phyloP scores from a whole-genome alignment of 148 eudicot species.

The Silene conica region DNA sequence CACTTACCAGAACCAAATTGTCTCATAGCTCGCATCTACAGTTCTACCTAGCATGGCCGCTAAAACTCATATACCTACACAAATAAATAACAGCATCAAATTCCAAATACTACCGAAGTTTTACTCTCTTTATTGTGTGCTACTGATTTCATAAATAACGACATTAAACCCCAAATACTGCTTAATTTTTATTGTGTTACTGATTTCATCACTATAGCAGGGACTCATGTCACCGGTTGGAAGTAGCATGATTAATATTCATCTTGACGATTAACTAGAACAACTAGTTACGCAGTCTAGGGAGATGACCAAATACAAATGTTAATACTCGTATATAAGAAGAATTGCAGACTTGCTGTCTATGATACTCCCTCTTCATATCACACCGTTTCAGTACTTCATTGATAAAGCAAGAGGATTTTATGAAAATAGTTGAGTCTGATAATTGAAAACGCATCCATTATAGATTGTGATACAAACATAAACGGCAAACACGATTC shows the following conservation, averaged over 20 bases:
- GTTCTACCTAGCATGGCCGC: background rate
- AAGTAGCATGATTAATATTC: constrained; percentile 2
- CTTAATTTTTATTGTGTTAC: too few relatives aligned
- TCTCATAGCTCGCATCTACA: background rate
- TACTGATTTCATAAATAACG: too few relatives aligned
- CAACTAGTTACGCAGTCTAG: background rate
- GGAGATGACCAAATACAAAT: background rate
- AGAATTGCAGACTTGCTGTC: background rate
- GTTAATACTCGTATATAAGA: background rate
- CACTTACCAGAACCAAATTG: background rate
- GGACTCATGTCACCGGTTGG: too few relatives aligned
- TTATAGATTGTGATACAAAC: too few relatives aligned
- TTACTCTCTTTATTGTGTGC: background rate
- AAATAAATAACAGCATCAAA: background rate
- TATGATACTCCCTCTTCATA: background rate
- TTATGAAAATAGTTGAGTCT: background rate
- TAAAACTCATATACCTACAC: too few relatives aligned
- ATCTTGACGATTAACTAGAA: background rate
- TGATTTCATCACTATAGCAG: too few relatives aligned
- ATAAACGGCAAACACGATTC: background rate
- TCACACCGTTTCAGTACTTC: background rate
- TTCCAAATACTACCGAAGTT: background rate
- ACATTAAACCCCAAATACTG: too few relatives aligned
- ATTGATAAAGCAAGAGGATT: background rate
- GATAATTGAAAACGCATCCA: background rate